These are phyloP conservation scores for Quillaja saponaria DNA, from an alignment of 306 rosid genomes.

Conservation along the genomic window DNA sequence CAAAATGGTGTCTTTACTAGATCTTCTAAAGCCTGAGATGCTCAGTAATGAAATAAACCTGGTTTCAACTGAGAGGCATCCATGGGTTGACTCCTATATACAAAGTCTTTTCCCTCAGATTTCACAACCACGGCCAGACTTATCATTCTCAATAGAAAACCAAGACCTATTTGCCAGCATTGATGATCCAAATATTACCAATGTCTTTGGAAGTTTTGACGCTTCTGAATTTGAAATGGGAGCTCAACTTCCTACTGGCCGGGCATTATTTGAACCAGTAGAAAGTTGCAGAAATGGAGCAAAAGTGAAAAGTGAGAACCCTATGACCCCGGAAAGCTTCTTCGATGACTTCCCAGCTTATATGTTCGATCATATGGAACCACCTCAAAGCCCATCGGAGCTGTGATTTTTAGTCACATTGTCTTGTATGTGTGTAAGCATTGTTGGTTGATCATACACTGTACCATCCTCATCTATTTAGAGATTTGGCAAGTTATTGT, in stretches of 20 bases:
- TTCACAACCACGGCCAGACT: constrained; percentile 41
- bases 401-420: constrained; percentile 30
- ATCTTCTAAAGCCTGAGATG: too few species aligned
- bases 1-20: not conserved
- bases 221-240: constrained; percentile 44
- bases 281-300: constrained; percentile 42
- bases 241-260: constrained; percentile 32
- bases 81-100: constrained; percentile 31
- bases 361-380: constrained; percentile 61
- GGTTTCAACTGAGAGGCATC: constrained; percentile 28
- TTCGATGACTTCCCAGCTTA: constrained; percentile 76
- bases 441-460: too few species aligned
- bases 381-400: constrained; percentile 43
- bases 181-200: constrained; percentile 43
- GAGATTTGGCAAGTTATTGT: constrained; percentile 1
- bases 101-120: constrained; percentile 38
- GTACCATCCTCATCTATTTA: not conserved
- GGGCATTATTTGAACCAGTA: constrained; percentile 45
- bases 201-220: constrained; percentile 43
- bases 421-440: constrained; percentile 5
- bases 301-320: constrained; percentile 26
- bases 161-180: constrained; percentile 45
- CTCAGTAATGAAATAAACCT: too few species aligned
- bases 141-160: constrained; percentile 45
- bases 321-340: constrained; percentile 40